Evolutionary conservation across 192 early-diverging fungal species (phyloP).

Genomic region (Phlyctochytrium bullatum): DNA sequence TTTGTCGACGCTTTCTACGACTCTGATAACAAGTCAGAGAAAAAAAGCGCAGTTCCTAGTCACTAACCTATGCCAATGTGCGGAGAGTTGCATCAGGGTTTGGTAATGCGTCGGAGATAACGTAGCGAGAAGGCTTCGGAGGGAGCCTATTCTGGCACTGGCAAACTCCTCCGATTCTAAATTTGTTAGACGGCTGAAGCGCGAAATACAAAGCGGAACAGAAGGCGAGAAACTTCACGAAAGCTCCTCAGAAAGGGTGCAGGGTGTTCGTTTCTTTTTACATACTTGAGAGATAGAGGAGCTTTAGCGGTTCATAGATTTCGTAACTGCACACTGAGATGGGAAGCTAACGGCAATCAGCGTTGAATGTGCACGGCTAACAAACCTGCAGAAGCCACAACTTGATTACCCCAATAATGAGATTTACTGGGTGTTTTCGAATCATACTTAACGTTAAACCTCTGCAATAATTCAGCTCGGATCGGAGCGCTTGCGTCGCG

Average conservation of each 20-base stretch:
- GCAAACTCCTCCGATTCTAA: conserved; percentile 29
- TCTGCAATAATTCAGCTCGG: conserved; percentile 22
- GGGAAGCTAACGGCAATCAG: conserved; percentile 13
- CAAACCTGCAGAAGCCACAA: conserved; percentile 29
- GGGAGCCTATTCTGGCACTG: conserved; percentile 24
- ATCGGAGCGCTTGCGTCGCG: conserved; percentile 25
- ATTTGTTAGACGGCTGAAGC: not conserved
- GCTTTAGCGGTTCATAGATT: conserved; percentile 47
- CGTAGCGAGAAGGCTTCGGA: conserved; percentile 34
- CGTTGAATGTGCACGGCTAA: not conserved
- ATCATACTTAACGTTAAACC: conserved; percentile 10
- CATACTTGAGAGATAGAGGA: conserved; percentile 45
- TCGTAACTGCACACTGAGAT: conserved; percentile 34
- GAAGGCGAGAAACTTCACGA: too few relatives aligned
- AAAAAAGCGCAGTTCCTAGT: conserved; percentile 2
- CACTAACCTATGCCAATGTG: conserved; percentile 29
- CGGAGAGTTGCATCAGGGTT: conserved; percentile 17
- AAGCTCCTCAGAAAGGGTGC: too few relatives aligned
- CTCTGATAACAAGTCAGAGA: not conserved
- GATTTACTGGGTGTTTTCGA: conserved; percentile 14
- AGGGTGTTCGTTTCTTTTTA: conserved; percentile 15
- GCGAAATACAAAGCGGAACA: too few relatives aligned
- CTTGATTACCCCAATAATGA: conserved; percentile 34
- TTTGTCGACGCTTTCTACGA: not conserved
- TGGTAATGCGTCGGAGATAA: conserved; percentile 27